Base-by-base conservation (phyloP, 495 filamentous ascomycete genomes). In the Aspergillus haitiensis region DNA sequence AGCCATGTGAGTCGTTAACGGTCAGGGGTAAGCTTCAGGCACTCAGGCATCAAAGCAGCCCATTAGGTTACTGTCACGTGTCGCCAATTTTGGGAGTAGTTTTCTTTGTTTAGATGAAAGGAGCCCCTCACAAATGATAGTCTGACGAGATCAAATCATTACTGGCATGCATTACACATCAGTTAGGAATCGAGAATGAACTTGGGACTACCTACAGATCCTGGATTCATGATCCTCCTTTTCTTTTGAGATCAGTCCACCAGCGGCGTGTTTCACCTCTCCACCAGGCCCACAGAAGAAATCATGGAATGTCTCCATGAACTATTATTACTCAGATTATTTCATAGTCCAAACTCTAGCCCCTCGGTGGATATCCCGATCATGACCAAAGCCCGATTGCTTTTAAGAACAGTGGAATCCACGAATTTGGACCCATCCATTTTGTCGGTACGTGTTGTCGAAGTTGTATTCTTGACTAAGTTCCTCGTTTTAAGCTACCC, bases 281-380 rank as follows among this genome's bases (percentile, higher is more conserved):
- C 56, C 56, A 58, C 48, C 44, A 31, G 56, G 31, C 33, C 56
- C 56, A 52, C 40, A 52, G 53, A 36, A 52, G 49, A 31, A 39
- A 53, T 27, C 35, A 59, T 52, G 5, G 15, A 27, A 21, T 21
- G 2, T 16, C 13, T n/a, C 35, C 18, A 13, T 32, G 9, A n/a
- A 35, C 12, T 8, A 44, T 32, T 32, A 51, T 51, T 47, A 27
- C 7, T 15, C 33, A 10, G 27, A 27, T 32, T 33, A 15, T 27
- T 12, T 13, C 18, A 27, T 27, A 27, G 21, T 27, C n/a, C n/a
- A n/a, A n/a, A n/a, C n/a, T n/a, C n/a, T n/a, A 27, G 21, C 21
- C 21, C 3, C 1, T 27, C 3, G 21, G 21, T 27, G 21, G 21
- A 27, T 27, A 27, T 27, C 21, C 21, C 21, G 21, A 27, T 21